Evolutionary conservation across 495 filamentous ascomycete species (phyloP).

Genomic region (Staphylotrichum tortipilum): DNA sequence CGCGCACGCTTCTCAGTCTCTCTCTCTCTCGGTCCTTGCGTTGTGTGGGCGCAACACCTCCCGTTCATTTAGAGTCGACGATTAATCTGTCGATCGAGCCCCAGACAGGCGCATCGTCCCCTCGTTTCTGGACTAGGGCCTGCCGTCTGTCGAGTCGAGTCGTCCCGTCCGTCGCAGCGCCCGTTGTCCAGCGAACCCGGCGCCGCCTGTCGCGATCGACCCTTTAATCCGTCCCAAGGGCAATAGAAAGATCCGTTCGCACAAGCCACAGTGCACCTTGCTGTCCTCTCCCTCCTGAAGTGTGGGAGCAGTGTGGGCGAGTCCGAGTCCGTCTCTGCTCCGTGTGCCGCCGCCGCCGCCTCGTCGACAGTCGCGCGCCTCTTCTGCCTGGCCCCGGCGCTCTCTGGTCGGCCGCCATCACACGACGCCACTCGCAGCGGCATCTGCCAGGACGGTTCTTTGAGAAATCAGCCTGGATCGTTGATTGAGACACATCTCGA

Average conservation of each 20-base stretch:
- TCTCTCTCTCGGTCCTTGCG: constrained; percentile 15
- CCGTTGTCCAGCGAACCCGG: constrained; percentile 24
- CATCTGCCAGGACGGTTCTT: constrained; percentile 1
- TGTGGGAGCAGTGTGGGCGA: constrained; percentile 20
- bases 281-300: constrained; percentile 20
- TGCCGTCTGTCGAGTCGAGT: constrained; percentile 2
- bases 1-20: no score
- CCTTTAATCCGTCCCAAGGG: constrained; percentile 25
- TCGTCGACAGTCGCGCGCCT: constrained; percentile 7
- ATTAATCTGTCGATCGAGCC: constrained; percentile 24
- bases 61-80: constrained; percentile 32
- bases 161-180: constrained; percentile 17
- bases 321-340: constrained; percentile 3
- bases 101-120: constrained; percentile 26
- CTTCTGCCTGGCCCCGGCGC: not conserved
- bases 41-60: constrained; percentile 33
- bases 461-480: constrained; percentile 9
- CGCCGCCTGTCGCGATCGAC: constrained; percentile 31
- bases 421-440: constrained; percentile 2
- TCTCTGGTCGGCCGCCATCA: constrained; percentile 2
- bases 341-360: constrained; percentile 3
- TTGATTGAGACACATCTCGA: constrained; percentile 33
- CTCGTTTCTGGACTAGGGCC: constrained; percentile 25
- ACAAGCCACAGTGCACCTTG: constrained; percentile 30
- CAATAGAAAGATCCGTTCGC: constrained; percentile 30